Evolutionary conservation across 2,329 filamentous ascomycete species (phyloP).

Genomic region (Periconia macrospinosa): DNA sequence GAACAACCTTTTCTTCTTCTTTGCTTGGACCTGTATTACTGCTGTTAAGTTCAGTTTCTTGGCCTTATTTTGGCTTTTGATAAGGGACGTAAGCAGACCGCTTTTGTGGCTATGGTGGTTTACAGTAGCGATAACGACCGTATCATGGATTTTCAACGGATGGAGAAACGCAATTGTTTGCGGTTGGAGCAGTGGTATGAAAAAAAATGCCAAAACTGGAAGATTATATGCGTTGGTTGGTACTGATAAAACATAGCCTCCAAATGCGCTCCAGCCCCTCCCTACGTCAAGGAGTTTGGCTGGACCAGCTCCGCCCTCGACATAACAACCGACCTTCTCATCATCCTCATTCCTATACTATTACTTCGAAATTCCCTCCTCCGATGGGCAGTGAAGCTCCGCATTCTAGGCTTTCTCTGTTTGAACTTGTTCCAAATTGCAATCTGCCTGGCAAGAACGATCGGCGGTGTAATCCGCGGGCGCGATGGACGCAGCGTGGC

Average conservation of each 20-base stretch:
- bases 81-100: constrained; percentile 1
- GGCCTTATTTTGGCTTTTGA: constrained; percentile 5
- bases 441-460: background rate
- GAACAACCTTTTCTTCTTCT: constrained; percentile 1
- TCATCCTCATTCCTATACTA: constrained; percentile 8
- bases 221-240: background rate
- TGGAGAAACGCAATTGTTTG: constrained; percentile 1
- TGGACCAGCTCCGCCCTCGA: background rate
- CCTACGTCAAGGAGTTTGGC: background rate
- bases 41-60: constrained; percentile 7
- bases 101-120: constrained; percentile 1
- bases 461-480: background rate
- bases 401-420: constrained; percentile 8
- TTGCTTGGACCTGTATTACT: constrained; percentile 3
- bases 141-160: constrained; percentile 5
- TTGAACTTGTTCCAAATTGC: constrained; percentile 2
- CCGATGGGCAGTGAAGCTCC: constrained; percentile 3
- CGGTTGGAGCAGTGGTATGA: constrained; percentile 1
- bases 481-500: background rate
- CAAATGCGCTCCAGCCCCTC: constrained; percentile 7
- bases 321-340: constrained; percentile 5
- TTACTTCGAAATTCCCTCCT: constrained; percentile 4
- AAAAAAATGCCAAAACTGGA: background rate
- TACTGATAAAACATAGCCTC: background rate
- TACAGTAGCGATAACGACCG: background rate